phyloP scores from a whole-genome alignment of 768 basidiomycete genomes.

The Leccinum variicolor region DNA sequence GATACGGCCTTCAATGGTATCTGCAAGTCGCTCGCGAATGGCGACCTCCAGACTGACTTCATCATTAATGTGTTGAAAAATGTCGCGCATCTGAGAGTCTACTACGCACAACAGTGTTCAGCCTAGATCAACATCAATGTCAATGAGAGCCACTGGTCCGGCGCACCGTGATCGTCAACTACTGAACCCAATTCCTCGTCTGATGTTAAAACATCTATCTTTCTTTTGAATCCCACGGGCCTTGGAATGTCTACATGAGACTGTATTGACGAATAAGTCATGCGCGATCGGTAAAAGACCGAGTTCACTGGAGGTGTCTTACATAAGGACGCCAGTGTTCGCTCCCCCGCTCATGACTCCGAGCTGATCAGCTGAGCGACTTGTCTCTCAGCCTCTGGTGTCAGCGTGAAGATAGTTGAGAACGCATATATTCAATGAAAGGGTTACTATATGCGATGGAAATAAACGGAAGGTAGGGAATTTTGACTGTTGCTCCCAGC shows the following conservation, averaged over 20 bases:
- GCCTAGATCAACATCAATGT: not conserved
- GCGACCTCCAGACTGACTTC: constrained; percentile 45
- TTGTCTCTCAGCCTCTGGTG: not conserved
- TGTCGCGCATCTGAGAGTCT: constrained; percentile 14
- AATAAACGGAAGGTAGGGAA: not conserved
- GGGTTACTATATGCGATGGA: not conserved
- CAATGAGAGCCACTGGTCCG: not conserved
- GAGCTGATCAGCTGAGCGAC: not conserved
- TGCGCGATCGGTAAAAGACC: constrained; percentile 17
- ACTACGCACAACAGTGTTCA: not conserved
- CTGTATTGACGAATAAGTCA: constrained; percentile 19
- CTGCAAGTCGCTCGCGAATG: constrained; percentile 38
- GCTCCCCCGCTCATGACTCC: not conserved
- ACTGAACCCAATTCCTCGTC: constrained; percentile 12
- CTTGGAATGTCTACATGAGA: constrained; percentile 14
- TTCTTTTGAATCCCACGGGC: constrained; percentile 9
- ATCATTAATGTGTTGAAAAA: constrained; percentile 25
- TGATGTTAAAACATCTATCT: constrained; percentile 3
- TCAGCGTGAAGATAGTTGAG: not conserved
- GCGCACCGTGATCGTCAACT: constrained; percentile 19
- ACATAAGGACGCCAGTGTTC: not conserved
- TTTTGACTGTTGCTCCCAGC: not conserved
- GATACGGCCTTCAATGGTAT: constrained; percentile 43
- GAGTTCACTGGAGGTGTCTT: not conserved
- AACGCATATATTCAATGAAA: not conserved